Base-by-base conservation (phyloP, 1,284 basidiomycete genomes). In the Trichosporon sp. region DNA sequence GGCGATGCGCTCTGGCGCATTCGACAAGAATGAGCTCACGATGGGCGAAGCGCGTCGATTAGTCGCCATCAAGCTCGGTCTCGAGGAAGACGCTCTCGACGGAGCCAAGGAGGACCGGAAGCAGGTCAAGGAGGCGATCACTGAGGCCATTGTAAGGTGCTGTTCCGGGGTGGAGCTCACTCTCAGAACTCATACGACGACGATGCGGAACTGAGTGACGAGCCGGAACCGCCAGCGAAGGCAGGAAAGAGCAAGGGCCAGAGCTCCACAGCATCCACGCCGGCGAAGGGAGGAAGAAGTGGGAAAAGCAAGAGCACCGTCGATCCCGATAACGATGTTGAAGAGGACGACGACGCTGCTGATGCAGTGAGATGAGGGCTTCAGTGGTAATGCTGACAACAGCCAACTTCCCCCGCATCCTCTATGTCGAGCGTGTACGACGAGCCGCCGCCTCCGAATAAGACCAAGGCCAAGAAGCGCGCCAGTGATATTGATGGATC, bases 71-170 rank as follows among this genome's bases (percentile, higher is more conserved):
- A 44, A 19, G 9, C 66, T 78, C 70, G 70, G 71, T 4, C 61
- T 78, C 25, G 60, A 63, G 13, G 49, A 60, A 13, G 69, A 66
- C 19, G 69, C 54, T 4, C 52, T 74, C 57, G 71, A 71, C 21
- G 67, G 58, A 0, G 66, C 56, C 3, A 57, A 58, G 21, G 58
- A 69, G 34, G 64, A 73, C 71, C 75, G 79, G 74, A 63, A 71
- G 64, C 58, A 75, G 64, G 69, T 81, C 69, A 73, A 81, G 74
- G 58, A 77, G 64, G 68, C 79, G 62, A 73, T 83, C 65, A 73
- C 77, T 66, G 64, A 59, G 8, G 73, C 71, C 34, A 54, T 78
- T 29, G 78, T 79, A 60, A 40, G 76, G 72, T 44, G 44, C 10
- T n/a, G 10, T 23, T 23, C 19, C 6, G 10, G 3, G 10, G 13